These are phyloP conservation scores for Vigna radiata DNA, from an alignment of 306 rosid genomes.

Conservation along the genomic window DNA sequence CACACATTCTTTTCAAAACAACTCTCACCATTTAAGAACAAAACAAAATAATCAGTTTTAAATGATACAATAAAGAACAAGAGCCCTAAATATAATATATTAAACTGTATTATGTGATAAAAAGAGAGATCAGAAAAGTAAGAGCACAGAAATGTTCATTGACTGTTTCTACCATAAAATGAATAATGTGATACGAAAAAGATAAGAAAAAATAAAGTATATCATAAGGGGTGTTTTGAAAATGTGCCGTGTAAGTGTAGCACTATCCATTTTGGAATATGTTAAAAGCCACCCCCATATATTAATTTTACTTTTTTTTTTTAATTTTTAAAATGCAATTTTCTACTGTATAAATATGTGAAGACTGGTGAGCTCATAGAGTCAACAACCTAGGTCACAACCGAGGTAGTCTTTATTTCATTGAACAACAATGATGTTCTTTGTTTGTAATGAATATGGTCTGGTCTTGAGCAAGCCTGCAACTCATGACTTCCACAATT, in stretches of 20 bases:
- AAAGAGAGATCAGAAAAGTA: neutral
- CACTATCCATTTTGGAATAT: neutral
- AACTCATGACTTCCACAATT: neutral
- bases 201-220: neutral
- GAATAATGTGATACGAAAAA: neutral
- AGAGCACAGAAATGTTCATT: neutral
- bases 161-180: neutral
- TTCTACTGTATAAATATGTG: constrained; percentile 36
- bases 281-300: neutral
- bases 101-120: too few relatives aligned
- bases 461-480: constrained; percentile 9
- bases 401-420: neutral
- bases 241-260: neutral
- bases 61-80: too few relatives aligned
- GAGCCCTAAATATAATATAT: too few relatives aligned
- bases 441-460: constrained; percentile 32
- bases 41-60: neutral
- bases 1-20: neutral
- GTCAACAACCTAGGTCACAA: constrained; percentile 41
- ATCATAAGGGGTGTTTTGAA: neutral
- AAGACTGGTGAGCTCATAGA: constrained; percentile 44
- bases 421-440: constrained; percentile 43
- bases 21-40: neutral
- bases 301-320: neutral
- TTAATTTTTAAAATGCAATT: neutral